phyloP scores from a whole-genome alignment of 371 early-diverging fungal genomes.

The Mortierella sp. region DNA sequence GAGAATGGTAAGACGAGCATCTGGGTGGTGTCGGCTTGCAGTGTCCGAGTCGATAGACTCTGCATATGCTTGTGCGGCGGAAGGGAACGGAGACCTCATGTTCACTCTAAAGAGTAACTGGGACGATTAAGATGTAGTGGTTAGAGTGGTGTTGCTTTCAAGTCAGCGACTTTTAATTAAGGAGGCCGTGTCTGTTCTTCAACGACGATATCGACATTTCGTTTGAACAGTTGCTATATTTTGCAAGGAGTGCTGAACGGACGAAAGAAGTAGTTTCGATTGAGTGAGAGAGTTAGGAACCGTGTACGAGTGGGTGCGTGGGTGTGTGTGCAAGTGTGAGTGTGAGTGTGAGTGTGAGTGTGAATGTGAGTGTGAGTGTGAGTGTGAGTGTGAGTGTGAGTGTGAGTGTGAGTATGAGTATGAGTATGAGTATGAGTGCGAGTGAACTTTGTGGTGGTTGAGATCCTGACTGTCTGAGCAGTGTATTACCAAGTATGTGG shows the following conservation, averaged over 20 bases:
- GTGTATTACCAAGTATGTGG: conserved; percentile 6
- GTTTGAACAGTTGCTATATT: no score
- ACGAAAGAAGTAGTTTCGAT: background rate
- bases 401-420: no score
- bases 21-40: conserved; percentile 53
- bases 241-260: background rate
- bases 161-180: no score
- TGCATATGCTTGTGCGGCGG: conserved; percentile 55
- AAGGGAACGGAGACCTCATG: conserved; percentile 54
- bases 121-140: background rate
- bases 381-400: no score
- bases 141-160: background rate
- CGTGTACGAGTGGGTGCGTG: background rate
- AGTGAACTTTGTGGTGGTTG: background rate
- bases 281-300: background rate
- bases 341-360: background rate
- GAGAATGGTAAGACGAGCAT: conserved; percentile 55
- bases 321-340: no score
- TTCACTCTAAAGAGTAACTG: background rate
- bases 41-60: conserved; percentile 57
- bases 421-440: no score
- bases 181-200: background rate
- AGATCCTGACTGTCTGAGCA: background rate
- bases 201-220: background rate
- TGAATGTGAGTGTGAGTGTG: background rate